Conservation (phyloP, 2,329 filamentous ascomycete species). For the Thielaviopsis ethacetica region DNA sequence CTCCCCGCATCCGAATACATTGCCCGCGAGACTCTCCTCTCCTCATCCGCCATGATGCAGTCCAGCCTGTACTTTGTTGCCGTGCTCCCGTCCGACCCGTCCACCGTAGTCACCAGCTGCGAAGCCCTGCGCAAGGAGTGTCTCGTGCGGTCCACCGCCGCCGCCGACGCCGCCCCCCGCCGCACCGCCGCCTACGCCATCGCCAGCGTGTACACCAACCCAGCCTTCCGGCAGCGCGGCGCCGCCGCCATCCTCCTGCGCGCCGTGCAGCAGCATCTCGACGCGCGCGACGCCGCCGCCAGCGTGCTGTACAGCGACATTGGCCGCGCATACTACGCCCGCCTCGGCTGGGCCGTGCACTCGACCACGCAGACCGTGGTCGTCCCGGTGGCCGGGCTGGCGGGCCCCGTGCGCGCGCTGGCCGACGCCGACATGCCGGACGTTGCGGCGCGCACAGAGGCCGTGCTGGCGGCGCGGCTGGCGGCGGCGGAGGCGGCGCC, state of each 20-base stretch:
- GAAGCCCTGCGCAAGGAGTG: not conserved
- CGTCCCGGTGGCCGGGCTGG: no score
- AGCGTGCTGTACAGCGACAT: not conserved
- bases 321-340: not conserved
- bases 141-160: no score
- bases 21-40: not conserved
- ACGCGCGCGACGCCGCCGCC: not conserved
- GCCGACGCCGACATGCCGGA: no score
- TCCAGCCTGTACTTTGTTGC: not conserved
- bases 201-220: not conserved
- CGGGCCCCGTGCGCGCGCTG: no score
- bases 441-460: no score
- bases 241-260: not conserved
- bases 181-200: not conserved
- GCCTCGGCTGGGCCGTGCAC: no score
- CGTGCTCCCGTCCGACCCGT: no score
- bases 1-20: not conserved
- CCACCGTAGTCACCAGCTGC: not conserved
- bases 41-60: not conserved
- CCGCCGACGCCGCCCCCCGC: no score
- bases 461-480: no score
- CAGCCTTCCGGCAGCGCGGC: no score
- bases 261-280: not conserved
- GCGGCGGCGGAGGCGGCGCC: no score
- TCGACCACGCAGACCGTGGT: no score